Percentiles rank a stretch among this genome's conserved stretches.
Evolutionary conservation across 1,284 basidiomycete species (phyloP).

Genomic region (Malassezia furfur): DNA sequence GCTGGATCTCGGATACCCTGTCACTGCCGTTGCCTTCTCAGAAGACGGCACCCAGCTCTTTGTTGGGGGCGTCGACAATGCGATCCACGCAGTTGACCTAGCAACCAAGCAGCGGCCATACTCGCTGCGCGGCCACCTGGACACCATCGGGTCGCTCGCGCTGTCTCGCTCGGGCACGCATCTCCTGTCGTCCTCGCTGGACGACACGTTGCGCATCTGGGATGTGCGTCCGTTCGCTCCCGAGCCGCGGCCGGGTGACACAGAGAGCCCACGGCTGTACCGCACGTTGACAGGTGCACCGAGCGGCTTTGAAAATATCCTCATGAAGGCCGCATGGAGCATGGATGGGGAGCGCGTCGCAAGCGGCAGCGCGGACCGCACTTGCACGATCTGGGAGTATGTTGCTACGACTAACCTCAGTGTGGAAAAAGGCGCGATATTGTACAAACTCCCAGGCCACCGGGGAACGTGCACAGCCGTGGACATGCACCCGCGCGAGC

Average conservation of each 20-base stretch:
- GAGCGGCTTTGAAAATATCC: slow-evolving; percentile 42
- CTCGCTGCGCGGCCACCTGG: slow-evolving; percentile 32
- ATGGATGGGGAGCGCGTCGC: slow-evolving; percentile 35
- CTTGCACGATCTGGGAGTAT: slow-evolving; percentile 43
- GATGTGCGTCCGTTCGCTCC: slow-evolving; percentile 48
- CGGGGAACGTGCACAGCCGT: slow-evolving; percentile 44
- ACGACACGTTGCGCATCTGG: slow-evolving; percentile 45
- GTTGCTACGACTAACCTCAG: slow-evolving; percentile 10
- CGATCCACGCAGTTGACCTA: slow-evolving; percentile 39
- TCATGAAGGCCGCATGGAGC: slow-evolving; percentile 35
- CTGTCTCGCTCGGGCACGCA: slow-evolving; percentile 43
- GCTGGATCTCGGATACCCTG: slow-evolving; percentile 42
- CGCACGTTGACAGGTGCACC: slow-evolving; percentile 38
- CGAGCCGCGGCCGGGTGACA: slow-evolving; percentile 26
- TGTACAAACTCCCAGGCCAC: slow-evolving; percentile 47
- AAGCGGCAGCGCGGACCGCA: slow-evolving; percentile 39
- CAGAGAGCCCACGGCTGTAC: slow-evolving; percentile 28
- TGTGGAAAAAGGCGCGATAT: slow-evolving; percentile 27
- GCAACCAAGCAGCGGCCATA: slow-evolving; percentile 29
- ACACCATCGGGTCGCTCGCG: slow-evolving; percentile 34
- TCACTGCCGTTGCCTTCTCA: slow-evolving; percentile 43
- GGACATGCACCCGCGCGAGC: slow-evolving; percentile 44
- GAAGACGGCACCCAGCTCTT: slow-evolving; percentile 43
- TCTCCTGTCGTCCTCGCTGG: slow-evolving; percentile 36
- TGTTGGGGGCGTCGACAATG: slow-evolving; percentile 46